Conservation (phyloP, 768 basidiomycete genomes). For the Amanita thiersii region DNA sequence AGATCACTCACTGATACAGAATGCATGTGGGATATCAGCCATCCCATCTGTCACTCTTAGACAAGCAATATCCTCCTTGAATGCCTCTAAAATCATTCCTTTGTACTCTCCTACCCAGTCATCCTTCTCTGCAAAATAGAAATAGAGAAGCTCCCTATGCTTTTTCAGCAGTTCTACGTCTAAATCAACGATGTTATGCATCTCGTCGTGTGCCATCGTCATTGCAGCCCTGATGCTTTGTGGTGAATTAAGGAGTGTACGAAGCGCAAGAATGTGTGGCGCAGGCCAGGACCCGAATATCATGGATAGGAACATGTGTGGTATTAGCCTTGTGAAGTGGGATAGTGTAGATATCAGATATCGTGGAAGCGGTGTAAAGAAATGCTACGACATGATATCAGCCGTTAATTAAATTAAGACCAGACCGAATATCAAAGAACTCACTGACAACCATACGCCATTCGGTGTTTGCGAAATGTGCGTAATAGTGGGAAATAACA, state of each 20-base stretch:
- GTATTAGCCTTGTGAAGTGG: conserved; percentile 30
- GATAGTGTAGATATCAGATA: conserved; percentile 35
- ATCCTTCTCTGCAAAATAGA: conserved; percentile 58
- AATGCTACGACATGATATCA: conserved; percentile 33
- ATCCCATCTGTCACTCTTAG: conserved; percentile 35
- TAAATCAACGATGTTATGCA: conserved; percentile 46
- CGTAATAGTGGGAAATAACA: conserved; percentile 67
- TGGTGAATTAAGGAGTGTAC: conserved; percentile 42
- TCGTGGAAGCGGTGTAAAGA: conserved; percentile 41
- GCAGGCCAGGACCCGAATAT: conserved; percentile 46
- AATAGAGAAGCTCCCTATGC: conserved; percentile 27
- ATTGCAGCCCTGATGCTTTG: conserved; percentile 43
- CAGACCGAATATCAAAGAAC: conserved; percentile 15
- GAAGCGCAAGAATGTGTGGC: conserved; percentile 36
- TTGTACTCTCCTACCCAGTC: conserved; percentile 63
- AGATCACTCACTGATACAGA: conserved; percentile 60
- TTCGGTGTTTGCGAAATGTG: conserved; percentile 60
- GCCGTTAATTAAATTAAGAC: neutral
- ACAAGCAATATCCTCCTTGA: conserved; percentile 25
- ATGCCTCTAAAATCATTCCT: conserved; percentile 28
- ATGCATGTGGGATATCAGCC: conserved; percentile 56
- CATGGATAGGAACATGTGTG: conserved; percentile 26
- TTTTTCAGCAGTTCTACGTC: conserved; percentile 38
- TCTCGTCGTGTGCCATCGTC: conserved; percentile 62
- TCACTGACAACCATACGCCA: conserved; percentile 48